Conservation (phyloP, 805 yeast species). For the Candida krabiensis region DNA sequence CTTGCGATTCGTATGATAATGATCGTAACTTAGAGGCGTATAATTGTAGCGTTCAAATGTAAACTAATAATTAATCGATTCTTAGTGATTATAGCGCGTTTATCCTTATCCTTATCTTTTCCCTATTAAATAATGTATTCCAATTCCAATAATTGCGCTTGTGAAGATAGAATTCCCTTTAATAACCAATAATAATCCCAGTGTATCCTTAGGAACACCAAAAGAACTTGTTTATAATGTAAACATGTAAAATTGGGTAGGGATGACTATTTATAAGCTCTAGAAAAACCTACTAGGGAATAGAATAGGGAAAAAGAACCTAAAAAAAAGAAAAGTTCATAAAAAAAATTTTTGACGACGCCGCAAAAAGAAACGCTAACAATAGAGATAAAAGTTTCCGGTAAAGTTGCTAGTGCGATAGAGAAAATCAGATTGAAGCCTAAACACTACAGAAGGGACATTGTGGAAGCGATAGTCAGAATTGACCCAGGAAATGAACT, state of each 20-base stretch:
- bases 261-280: constrained; percentile 10
- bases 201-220: too few species aligned
- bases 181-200: too few species aligned
- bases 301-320: constrained; percentile 10
- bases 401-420: background rate
- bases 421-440: background rate
- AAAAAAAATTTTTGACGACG: constrained; percentile 3
- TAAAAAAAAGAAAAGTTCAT: constrained; percentile 5
- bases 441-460: background rate
- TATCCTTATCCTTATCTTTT: too few species aligned
- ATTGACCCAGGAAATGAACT: background rate
- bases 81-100: too few species aligned
- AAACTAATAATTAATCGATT: too few species aligned
- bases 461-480: background rate
- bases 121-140: too few species aligned
- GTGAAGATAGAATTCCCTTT: too few species aligned
- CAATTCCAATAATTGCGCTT: too few species aligned
- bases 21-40: too few species aligned
- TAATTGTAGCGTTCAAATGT: too few species aligned
- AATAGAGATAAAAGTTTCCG: constrained; percentile 6
- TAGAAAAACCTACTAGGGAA: constrained; percentile 5
- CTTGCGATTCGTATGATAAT: constrained; percentile 1
- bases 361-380: constrained; percentile 8
- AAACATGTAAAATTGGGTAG: constrained; percentile 4
- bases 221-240: constrained; percentile 1